These are phyloP conservation scores for Lantana camara DNA, from an alignment of 257 asterid species.

Conservation along the genomic window DNA sequence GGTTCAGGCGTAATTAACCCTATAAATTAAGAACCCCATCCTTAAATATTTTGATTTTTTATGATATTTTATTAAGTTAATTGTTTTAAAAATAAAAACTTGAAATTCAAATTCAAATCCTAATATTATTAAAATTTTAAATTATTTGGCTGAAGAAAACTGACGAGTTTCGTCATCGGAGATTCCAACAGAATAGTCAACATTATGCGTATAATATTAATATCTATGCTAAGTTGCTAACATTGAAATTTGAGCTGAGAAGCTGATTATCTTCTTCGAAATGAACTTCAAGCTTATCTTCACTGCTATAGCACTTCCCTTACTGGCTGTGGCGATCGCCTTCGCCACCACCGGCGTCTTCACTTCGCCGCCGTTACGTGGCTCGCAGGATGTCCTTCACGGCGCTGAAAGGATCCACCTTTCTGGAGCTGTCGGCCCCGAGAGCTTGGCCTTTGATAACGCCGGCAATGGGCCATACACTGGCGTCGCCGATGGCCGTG, in stretches of 20 bases:
- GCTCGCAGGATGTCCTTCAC: slow-evolving; percentile 43
- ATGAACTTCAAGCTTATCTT: slow-evolving; percentile 50
- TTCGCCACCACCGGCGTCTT: slow-evolving; percentile 39
- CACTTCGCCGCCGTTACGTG: slow-evolving; percentile 42
- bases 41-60: no score
- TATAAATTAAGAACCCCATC: no score
- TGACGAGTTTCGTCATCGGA: no score
- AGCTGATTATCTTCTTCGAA: not conserved
- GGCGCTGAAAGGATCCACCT: slow-evolving; percentile 48
- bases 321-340: slow-evolving; percentile 47
- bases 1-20: no score
- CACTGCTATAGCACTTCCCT: slow-evolving; percentile 37
- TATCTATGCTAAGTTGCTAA: not conserved
- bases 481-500: slow-evolving; percentile 78
- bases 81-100: no score
- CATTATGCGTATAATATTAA: no score
- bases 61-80: no score
- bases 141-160: no score
- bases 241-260: no score
- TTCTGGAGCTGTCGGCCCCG: slow-evolving; percentile 63
- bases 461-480: slow-evolving; percentile 74
- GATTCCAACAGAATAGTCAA: no score
- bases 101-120: no score
- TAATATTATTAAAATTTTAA: no score
- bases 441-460: slow-evolving; percentile 64